phyloP scores from a whole-genome alignment of 208 protist genomes.

The Phytomonas sp. region DNA sequence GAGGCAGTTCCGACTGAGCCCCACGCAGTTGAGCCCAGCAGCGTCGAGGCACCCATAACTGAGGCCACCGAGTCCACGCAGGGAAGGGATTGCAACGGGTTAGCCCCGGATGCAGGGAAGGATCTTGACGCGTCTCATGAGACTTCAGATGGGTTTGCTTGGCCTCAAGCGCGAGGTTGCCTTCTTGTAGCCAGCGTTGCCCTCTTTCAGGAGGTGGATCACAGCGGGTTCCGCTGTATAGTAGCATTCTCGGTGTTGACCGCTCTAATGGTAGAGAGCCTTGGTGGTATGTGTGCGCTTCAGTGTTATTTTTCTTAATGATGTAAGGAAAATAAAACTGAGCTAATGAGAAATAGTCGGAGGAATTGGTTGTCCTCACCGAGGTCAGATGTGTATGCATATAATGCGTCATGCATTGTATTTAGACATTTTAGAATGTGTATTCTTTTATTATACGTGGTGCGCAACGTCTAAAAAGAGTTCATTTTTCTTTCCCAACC shows the following conservation, averaged over 20 bases:
- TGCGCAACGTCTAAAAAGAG: background rate
- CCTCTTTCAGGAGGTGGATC: slow-evolving; percentile 39
- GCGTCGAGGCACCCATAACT: background rate
- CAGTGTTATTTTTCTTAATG: background rate
- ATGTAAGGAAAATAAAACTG: background rate
- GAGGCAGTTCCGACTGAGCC: background rate
- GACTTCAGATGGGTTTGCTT: slow-evolving; percentile 7
- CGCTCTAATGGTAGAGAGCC: background rate
- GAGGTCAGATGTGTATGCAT: background rate
- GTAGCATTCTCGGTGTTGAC: slow-evolving; percentile 11
- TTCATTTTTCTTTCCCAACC: background rate
- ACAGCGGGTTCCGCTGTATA: slow-evolving; percentile 13
- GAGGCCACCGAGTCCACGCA: background rate
- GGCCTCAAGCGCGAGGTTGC: slow-evolving; percentile 19
- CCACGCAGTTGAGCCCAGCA: background rate
- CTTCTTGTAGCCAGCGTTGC: slow-evolving; percentile 19
- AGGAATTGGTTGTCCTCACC: background rate
- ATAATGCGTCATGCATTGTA: background rate
- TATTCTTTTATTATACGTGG: background rate
- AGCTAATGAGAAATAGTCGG: slow-evolving; percentile 4
- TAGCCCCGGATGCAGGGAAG: background rate
- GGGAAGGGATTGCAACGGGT: background rate
- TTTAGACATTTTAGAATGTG: background rate
- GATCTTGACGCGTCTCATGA: background rate
- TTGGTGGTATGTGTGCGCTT: background rate